Percentiles rank a stretch among this genome's conserved stretches.
Evolutionary conservation across 441 rosid species (phyloP).

Genomic region (Erodium trifolium): DNA sequence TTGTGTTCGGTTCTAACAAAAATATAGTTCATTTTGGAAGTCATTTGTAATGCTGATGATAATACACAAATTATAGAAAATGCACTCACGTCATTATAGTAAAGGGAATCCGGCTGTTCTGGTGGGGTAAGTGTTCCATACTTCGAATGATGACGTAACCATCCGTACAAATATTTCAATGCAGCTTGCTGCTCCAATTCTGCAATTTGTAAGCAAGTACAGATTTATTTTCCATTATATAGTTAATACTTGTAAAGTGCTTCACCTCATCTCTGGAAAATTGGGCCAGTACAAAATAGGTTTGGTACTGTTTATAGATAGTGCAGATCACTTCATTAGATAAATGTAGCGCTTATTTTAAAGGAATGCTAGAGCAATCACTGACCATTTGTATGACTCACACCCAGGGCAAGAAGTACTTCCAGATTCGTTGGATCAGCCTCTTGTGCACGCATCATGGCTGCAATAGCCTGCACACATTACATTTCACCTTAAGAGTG

Average conservation of each 20-base stretch:
- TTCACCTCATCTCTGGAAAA: conserved; percentile 11
- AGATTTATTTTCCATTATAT: not conserved
- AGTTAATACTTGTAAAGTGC: not conserved
- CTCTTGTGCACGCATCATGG: conserved; percentile 94
- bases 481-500: conserved; percentile 6
- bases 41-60: conserved; percentile 10
- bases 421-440: conserved; percentile 89
- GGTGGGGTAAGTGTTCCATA: conserved; percentile 65
- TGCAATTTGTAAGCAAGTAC: conserved; percentile 28
- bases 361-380: conserved; percentile 16
- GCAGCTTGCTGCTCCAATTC: conserved; percentile 97
- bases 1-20: not conserved
- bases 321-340: not conserved
- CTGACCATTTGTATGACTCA: conserved; percentile 97
- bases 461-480: conserved; percentile 81
- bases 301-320: not conserved
- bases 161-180: conserved; percentile 79
- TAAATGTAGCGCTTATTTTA: not conserved
- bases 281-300: not conserved
- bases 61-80: conserved; percentile 2
- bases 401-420: conserved; percentile 98
- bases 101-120: conserved; percentile 56
- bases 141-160: conserved; percentile 82
- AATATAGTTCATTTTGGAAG: conserved; percentile 1
- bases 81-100: conserved; percentile 73